phyloP scores from a whole-genome alignment of 2,329 filamentous ascomycete genomes.

The Mycosphaerella arachidis region DNA sequence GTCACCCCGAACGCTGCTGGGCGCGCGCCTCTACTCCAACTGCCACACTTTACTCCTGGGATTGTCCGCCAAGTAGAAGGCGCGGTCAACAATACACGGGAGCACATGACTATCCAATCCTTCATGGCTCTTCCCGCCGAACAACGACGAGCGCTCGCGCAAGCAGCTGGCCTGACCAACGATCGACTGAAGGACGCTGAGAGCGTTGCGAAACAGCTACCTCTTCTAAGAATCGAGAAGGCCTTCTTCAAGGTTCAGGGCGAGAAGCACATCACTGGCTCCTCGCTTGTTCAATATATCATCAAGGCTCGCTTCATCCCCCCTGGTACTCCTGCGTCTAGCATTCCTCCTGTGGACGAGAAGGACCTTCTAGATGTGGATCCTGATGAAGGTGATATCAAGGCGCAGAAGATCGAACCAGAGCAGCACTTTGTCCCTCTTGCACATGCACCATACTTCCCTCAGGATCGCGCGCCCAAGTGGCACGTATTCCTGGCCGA shows the following conservation, averaged over 20 bases:
- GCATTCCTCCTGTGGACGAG: constrained; percentile 70
- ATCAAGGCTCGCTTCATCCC: constrained; percentile 93
- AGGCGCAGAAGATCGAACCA: constrained; percentile 66
- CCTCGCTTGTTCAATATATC: constrained; percentile 87
- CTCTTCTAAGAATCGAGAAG: constrained; percentile 77
- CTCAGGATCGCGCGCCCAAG: constrained; percentile 79
- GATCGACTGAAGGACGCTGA: constrained; percentile 73
- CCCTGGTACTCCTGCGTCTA: constrained; percentile 62
- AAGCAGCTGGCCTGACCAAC: constrained; percentile 65
- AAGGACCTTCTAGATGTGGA: constrained; percentile 85
- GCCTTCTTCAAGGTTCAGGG: constrained; percentile 98
- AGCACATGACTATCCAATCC: constrained; percentile 72
- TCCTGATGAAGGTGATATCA: constrained; percentile 85
- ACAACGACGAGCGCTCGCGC: constrained; percentile 68
- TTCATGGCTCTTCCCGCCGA: constrained; percentile 82
- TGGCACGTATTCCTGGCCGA: constrained; percentile 97
- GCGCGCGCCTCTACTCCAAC: constrained; percentile 69
- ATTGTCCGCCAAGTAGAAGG: constrained; percentile 60
- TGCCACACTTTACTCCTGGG: constrained; percentile 74
- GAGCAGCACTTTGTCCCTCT: constrained; percentile 72
- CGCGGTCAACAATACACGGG: constrained; percentile 50
- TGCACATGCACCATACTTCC: constrained; percentile 85
- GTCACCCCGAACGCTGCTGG: constrained; percentile 66
- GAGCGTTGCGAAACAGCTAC: constrained; percentile 75
- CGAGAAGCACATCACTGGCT: constrained; percentile 87